phyloP scores from a whole-genome alignment of 208 protist species.

The Leishmania braziliensis region DNA sequence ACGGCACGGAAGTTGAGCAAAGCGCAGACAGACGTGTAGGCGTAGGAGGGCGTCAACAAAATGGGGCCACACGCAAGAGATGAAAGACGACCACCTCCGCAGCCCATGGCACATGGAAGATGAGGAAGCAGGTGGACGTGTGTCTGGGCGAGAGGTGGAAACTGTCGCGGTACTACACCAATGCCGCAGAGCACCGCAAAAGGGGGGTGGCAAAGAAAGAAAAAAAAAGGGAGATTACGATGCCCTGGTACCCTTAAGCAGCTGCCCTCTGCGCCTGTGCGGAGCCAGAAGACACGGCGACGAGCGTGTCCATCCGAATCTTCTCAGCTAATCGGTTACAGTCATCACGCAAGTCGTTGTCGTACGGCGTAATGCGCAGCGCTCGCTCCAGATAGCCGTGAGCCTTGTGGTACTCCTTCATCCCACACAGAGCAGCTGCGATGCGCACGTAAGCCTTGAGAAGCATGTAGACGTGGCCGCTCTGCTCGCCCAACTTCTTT shows the following conservation, averaged over 20 bases:
- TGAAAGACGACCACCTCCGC: background rate
- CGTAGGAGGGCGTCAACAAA: background rate
- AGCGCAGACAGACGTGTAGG: background rate
- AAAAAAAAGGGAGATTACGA: background rate
- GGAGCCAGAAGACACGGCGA: conserved; percentile 59
- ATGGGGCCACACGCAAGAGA: background rate
- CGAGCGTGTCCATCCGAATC: conserved; percentile 86
- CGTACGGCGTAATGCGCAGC: conserved; percentile 91
- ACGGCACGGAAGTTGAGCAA: too few relatives aligned
- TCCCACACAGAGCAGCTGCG: conserved; percentile 78
- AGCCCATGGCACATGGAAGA: background rate
- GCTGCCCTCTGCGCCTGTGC: background rate
- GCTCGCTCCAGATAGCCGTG: conserved; percentile 78
- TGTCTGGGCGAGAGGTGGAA: background rate
- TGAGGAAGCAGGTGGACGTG: background rate
- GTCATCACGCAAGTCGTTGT: conserved; percentile 91
- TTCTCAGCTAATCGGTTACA: conserved; percentile 87
- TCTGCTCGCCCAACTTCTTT: conserved; percentile 67
- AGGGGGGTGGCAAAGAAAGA: background rate
- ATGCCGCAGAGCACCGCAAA: background rate
- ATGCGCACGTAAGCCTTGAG: conserved; percentile 92
- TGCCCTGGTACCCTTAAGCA: background rate
- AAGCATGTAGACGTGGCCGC: conserved; percentile 88
- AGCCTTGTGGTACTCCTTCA: conserved; percentile 78
- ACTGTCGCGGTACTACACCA: background rate